These are phyloP conservation scores for Penicillium pulvis DNA, from an alignment of 495 filamentous ascomycete species.

Conservation along the genomic window DNA sequence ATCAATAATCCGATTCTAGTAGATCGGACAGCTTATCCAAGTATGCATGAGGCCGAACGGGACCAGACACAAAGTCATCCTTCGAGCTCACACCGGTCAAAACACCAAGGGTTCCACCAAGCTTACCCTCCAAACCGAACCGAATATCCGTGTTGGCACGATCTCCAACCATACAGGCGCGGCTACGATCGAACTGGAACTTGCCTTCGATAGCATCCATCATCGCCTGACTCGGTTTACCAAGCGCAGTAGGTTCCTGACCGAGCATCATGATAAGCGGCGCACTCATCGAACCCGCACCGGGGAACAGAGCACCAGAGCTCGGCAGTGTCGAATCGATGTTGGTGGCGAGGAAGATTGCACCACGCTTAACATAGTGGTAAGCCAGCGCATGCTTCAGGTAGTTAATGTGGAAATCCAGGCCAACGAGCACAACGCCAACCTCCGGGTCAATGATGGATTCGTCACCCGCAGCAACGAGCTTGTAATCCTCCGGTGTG, in stretches of 20 bases:
- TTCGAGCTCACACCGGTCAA: slow-evolving; percentile 86
- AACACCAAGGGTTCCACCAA: slow-evolving; percentile 90
- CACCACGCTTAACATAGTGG: slow-evolving; percentile 81
- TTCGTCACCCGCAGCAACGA: slow-evolving; percentile 66
- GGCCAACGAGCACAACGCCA: slow-evolving; percentile 81
- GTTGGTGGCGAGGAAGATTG: slow-evolving; percentile 94
- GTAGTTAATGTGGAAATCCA: slow-evolving; percentile 95
- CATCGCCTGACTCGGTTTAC: slow-evolving; percentile 97
- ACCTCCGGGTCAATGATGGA: slow-evolving; percentile 82
- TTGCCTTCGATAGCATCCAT: slow-evolving; percentile 99
- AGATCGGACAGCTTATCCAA: slow-evolving; percentile 83
- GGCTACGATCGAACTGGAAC: slow-evolving; percentile 80
- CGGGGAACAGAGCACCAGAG: slow-evolving; percentile 81
- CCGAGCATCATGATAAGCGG: slow-evolving; percentile 74
- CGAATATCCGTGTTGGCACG: slow-evolving; percentile 92
- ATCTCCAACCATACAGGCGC: slow-evolving; percentile 96
- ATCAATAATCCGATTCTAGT: slow-evolving; percentile 30
- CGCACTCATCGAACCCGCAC: slow-evolving; percentile 80
- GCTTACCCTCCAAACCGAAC: slow-evolving; percentile 87
- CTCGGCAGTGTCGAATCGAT: slow-evolving; percentile 83
- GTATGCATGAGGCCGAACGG: slow-evolving; percentile 74
- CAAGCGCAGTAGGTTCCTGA: slow-evolving; percentile 71
- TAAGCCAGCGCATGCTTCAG: slow-evolving; percentile 81
- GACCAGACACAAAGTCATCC: slow-evolving; percentile 73
- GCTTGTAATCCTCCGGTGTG: slow-evolving; percentile 73